phyloP scores from a whole-genome alignment of 2,329 filamentous ascomycete genomes.

The Colletotrichum falcatum region DNA sequence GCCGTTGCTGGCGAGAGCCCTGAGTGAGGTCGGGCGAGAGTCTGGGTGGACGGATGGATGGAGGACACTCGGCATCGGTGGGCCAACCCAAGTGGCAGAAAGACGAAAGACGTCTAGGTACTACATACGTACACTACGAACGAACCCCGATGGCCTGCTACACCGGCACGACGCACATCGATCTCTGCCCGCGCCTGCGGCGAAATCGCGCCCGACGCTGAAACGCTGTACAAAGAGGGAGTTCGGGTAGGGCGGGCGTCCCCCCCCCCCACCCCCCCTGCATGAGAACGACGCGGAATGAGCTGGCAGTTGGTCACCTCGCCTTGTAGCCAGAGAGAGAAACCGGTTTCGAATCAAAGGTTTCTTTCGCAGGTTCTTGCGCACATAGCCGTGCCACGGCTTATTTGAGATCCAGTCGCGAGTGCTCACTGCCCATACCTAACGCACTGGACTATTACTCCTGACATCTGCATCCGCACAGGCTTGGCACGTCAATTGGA shows the following conservation, averaged over 20 bases:
- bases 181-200: conserved; percentile 29
- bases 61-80: too few species aligned
- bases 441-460: background rate
- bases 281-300: background rate
- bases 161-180: conserved; percentile 16
- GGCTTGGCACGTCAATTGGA: background rate
- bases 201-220: conserved; percentile 21
- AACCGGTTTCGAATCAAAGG: background rate
- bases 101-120: background rate
- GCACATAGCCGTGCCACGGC: too few species aligned
- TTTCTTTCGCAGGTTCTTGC: background rate
- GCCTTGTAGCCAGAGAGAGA: background rate
- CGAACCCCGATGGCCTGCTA: background rate
- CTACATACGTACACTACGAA: background rate
- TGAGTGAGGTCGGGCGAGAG: background rate
- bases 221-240: conserved; percentile 18
- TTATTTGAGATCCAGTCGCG: background rate
- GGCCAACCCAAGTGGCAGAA: background rate
- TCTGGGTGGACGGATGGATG: conserved; percentile 1
- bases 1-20: background rate
- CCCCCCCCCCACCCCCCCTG: too few species aligned
- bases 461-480: background rate
- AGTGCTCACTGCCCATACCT: background rate
- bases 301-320: background rate
- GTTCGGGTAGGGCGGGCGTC: background rate